A percentile compares a stretch with the other conserved stretches of the same genome.
phyloP scores from a whole-genome alignment of 305 asterid genomes.

The Fraxinus floribunda region DNA sequence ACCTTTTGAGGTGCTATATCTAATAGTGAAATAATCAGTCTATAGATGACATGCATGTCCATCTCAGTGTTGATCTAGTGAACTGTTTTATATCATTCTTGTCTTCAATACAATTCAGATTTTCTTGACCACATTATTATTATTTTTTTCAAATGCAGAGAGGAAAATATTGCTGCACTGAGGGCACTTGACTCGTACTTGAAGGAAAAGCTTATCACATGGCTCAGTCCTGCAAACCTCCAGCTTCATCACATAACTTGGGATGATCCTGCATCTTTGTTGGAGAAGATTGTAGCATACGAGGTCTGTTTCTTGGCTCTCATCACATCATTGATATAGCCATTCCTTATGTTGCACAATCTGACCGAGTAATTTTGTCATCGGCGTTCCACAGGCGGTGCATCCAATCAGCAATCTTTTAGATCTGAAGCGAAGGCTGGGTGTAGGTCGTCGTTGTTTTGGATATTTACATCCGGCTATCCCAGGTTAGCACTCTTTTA shows the following conservation, averaged over 20 bases:
- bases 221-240: constrained; percentile 96
- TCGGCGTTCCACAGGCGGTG: constrained; percentile 63
- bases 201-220: constrained; percentile 85
- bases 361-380: constrained; percentile 1
- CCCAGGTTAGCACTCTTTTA: constrained; percentile 60
- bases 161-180: constrained; percentile 61
- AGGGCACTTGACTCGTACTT: constrained; percentile 83
- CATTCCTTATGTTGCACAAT: constrained; percentile 2
- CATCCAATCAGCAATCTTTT: constrained; percentile 94
- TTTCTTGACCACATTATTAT: neutral
- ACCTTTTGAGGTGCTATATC: neutral
- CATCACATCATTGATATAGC: constrained; percentile 3
- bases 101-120: neutral
- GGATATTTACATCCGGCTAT: constrained; percentile 94
- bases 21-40: neutral
- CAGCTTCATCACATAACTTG: constrained; percentile 84
- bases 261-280: constrained; percentile 95
- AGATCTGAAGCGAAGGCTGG: constrained; percentile 88
- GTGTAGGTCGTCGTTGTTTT: constrained; percentile 92
- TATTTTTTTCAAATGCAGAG: constrained; percentile 38
- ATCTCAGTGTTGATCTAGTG: constrained; percentile 4
- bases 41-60: neutral
- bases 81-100: neutral
- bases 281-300: constrained; percentile 88
- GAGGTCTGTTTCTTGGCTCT: constrained; percentile 51